phyloP scores from a whole-genome alignment of 768 basidiomycete species.

The Mycena capillaripes region DNA sequence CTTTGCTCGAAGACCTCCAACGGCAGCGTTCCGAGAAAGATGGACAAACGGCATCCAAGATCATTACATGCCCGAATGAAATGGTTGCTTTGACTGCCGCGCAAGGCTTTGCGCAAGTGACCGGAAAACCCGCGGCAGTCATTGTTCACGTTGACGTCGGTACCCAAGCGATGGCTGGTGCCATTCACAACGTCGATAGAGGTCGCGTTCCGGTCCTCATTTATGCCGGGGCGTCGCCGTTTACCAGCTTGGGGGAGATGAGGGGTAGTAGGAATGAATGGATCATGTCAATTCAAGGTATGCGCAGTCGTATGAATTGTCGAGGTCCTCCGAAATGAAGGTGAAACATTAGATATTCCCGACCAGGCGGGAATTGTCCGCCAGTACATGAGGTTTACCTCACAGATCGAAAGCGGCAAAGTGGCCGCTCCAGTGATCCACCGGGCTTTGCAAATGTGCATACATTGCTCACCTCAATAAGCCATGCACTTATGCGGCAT shows the following conservation, averaged over 20 bases:
- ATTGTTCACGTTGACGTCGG: constrained; percentile 84
- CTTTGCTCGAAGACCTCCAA: constrained; percentile 76
- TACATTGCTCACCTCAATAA: not conserved
- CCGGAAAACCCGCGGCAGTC: constrained; percentile 77
- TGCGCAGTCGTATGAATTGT: not conserved
- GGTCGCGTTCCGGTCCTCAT: constrained; percentile 75
- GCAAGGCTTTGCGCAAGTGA: constrained; percentile 77
- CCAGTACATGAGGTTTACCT: constrained; percentile 80
- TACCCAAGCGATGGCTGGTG: constrained; percentile 72
- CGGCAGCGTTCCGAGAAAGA: constrained; percentile 60
- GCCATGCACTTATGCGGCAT: constrained; percentile 2
- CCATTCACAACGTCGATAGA: constrained; percentile 79
- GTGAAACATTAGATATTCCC: constrained; percentile 64
- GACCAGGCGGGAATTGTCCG: constrained; percentile 80
- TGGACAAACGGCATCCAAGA: constrained; percentile 57
- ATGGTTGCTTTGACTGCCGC: constrained; percentile 83
- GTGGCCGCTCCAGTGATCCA: constrained; percentile 66
- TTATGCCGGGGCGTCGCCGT: constrained; percentile 80
- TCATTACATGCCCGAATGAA: constrained; percentile 82
- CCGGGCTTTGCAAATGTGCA: constrained; percentile 76
- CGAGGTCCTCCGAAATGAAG: not conserved
- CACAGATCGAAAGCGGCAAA: constrained; percentile 69
- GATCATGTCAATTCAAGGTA: constrained; percentile 82
- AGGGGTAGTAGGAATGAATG: constrained; percentile 79
- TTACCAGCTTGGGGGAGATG: constrained; percentile 67